phyloP scores from a whole-genome alignment of 257 asterid species.

The Solanum commersonii region DNA sequence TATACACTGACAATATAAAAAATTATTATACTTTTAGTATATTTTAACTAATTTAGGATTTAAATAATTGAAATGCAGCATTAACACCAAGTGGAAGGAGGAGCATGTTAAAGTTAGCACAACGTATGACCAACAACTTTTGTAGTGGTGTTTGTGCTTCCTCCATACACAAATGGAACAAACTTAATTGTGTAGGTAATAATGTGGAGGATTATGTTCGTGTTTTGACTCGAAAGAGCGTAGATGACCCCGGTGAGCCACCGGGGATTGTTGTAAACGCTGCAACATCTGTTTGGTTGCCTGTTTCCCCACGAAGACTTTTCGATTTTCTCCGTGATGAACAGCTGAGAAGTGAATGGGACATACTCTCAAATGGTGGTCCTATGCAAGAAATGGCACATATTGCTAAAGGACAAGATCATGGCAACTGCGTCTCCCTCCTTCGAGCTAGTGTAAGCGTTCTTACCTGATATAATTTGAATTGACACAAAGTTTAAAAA shows the following conservation, averaged over 20 bases:
- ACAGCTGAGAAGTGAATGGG: slow-evolving; percentile 81
- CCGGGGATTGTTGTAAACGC: slow-evolving; percentile 83
- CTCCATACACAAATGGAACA: slow-evolving; percentile 79
- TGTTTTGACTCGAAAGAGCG: slow-evolving; percentile 76
- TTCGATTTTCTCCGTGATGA: slow-evolving; percentile 80
- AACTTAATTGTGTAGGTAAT: slow-evolving; percentile 32
- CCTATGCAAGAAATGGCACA: slow-evolving; percentile 95
- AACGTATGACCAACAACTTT: slow-evolving; percentile 85
- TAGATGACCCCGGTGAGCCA: slow-evolving; percentile 87
- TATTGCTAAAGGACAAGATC: slow-evolving; percentile 82
- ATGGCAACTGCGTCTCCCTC: slow-evolving; percentile 81
- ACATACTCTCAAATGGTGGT: slow-evolving; percentile 78
- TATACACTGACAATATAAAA: background rate
- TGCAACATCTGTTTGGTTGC: slow-evolving; percentile 83
- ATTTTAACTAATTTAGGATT: background rate
- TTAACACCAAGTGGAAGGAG: slow-evolving; percentile 65
- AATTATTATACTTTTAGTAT: background rate
- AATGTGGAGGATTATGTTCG: slow-evolving; percentile 71
- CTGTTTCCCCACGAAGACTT: slow-evolving; percentile 54
- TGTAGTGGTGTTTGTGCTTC: slow-evolving; percentile 88
- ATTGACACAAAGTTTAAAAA: too few species aligned
- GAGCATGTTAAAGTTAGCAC: slow-evolving; percentile 91
- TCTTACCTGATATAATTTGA: background rate
- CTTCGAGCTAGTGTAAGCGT: slow-evolving; percentile 55
- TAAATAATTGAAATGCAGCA: slow-evolving; percentile 17